phyloP scores from a whole-genome alignment of 2,329 filamentous ascomycete species.

The Tolypocladium endophyticum region DNA sequence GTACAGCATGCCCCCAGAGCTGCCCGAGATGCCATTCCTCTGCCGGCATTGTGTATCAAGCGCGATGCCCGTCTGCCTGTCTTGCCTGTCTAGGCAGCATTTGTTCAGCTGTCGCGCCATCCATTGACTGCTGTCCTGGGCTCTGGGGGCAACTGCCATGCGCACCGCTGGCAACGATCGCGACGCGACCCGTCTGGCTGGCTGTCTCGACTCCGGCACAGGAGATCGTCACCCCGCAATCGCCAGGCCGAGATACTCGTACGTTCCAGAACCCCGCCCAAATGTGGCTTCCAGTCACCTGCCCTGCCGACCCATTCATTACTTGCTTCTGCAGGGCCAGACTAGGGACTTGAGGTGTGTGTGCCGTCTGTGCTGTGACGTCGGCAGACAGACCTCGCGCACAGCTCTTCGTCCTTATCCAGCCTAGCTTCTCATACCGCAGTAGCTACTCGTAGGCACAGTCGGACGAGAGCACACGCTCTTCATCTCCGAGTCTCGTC shows the following conservation, averaged over 20 bases:
- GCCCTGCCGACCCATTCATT: not conserved
- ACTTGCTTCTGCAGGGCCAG: not conserved
- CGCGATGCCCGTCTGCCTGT: not conserved
- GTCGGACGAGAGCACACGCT: not conserved
- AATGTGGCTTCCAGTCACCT: constrained; percentile 8
- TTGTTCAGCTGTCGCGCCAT: not conserved
- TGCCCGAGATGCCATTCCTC: not conserved
- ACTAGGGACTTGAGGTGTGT: not conserved
- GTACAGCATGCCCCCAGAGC: not conserved
- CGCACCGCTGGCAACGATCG: not conserved
- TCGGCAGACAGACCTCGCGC: not conserved
- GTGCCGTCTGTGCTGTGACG: not conserved
- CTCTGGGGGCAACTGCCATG: not conserved
- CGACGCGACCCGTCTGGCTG: not conserved
- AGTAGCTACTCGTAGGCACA: not conserved
- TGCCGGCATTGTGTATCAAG: not conserved
- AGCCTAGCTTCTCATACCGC: not conserved
- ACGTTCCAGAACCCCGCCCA: constrained; percentile 5
- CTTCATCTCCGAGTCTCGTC: not conserved
- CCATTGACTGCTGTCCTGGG: not conserved
- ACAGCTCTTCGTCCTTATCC: not conserved
- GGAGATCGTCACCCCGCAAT: constrained; percentile 5
- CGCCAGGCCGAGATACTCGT: not conserved
- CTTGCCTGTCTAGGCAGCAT: not conserved
- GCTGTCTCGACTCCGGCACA: not conserved